Base-by-base conservation (phyloP, 305 asterid species). In the Stenogyne calaminthoides region DNA sequence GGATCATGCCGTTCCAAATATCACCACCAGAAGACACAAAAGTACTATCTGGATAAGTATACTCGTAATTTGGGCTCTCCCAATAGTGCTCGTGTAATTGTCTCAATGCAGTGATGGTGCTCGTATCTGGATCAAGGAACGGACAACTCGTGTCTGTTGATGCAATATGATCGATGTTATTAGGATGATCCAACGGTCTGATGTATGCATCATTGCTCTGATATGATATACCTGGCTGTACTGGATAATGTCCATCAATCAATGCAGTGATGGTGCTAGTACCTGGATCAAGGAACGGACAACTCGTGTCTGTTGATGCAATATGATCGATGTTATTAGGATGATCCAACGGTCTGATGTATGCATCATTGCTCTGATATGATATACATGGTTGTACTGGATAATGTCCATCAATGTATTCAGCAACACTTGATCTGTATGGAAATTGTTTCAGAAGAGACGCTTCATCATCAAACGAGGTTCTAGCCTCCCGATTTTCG, bases 371-470 rank as follows among this genome's bases (percentile, higher is more conserved):
- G n/a, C n/a, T n/a, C n/a, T n/a, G 74, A 62, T 59, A 67, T 11
- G 68, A 64, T 27, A 64, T 74, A 47, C 46, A 63, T 67, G 80
- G 18, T 70, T 44, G 80, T 9, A 27, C 39, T 1, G 72, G 77
- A 52, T 22, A 32, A 32, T 32, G 36, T 6, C 6, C 70, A 51
- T 58, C 32, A 14, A 7, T 22, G 22, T 1, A 46, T 52, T 40
- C 73, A 34, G 68, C 1, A 39, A 34, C 36, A 49, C 34, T 63
- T 12, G 61, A 46, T 34, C 58, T 44, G 54, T 2, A 52, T 12
- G 83, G 85, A 71, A 62, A 79, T 74, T 40, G 56, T 12, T 52
- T 64, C 46, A 63, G 39, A 61, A 82, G 71, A 10, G 78, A 58
- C 5, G 71, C 54, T 70, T 82, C 87, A 61, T 82, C 82, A 5